A percentile compares a stretch with the other conserved stretches of the same genome.
phyloP scores from a whole-genome alignment of 129 eudicot species.

The Saposhnikovia divaricata region DNA sequence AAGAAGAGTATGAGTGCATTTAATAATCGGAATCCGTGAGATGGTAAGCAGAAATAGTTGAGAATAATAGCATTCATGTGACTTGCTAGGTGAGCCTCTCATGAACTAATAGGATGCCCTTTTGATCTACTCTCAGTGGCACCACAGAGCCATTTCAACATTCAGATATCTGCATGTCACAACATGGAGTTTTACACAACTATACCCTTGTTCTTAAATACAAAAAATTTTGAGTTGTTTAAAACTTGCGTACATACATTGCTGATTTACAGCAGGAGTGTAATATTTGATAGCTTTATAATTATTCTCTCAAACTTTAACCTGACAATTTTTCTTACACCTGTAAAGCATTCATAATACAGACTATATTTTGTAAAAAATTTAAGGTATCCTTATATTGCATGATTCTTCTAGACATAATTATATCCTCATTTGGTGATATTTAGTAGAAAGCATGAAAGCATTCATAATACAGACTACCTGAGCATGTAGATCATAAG shows the following conservation, averaged over 20 bases:
- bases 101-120: conserved; percentile 25
- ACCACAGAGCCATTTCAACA: neutral
- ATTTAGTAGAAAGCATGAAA: neutral
- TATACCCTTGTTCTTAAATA: neutral
- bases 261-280: neutral
- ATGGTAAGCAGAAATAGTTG: conserved; percentile 25
- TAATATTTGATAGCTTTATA: neutral
- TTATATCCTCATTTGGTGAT: neutral
- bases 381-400: neutral
- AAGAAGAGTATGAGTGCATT: conserved; percentile 68
- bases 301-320: neutral
- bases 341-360: neutral
- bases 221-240: neutral
- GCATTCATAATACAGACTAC: neutral
- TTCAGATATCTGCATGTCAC: neutral
- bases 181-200: neutral
- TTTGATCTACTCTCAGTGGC: neutral
- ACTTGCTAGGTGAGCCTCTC: conserved; percentile 35
- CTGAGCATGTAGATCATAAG: neutral
- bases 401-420: neutral
- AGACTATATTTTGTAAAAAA: neutral
- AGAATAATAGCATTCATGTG: conserved; percentile 43
- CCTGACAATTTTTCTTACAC: neutral
- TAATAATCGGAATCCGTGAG: conserved; percentile 22
- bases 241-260: neutral